phyloP scores from a whole-genome alignment of 768 basidiomycete species.

The Tephrocybe rancida region DNA sequence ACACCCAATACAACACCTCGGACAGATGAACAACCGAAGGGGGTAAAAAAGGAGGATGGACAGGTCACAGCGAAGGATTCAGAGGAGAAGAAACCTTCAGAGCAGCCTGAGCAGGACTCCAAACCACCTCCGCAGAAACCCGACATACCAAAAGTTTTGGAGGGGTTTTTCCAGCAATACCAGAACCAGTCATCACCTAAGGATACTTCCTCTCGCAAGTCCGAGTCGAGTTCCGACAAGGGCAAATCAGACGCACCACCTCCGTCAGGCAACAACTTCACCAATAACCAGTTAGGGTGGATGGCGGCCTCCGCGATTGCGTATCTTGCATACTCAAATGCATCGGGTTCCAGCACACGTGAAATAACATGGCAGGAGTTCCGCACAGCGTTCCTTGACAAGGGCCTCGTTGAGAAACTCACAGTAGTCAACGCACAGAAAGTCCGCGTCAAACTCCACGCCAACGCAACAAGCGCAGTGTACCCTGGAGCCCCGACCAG shows the following conservation, averaged over 20 bases:
- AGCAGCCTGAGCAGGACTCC: constrained; percentile 18
- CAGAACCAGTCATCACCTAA: constrained; percentile 44
- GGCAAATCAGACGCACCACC: constrained; percentile 42
- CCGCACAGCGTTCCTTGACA: constrained; percentile 94
- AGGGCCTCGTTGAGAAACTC: constrained; percentile 93
- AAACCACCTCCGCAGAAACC: constrained; percentile 32
- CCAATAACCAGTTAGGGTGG: constrained; percentile 56
- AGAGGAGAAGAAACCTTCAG: constrained; percentile 10
- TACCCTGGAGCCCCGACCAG: constrained; percentile 63
- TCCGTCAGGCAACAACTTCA: constrained; percentile 56
- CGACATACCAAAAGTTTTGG: constrained; percentile 66
- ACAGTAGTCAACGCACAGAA: constrained; percentile 88
- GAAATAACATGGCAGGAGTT: constrained; percentile 99
- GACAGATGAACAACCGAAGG: constrained; percentile 19
- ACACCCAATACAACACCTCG: constrained; percentile 5
- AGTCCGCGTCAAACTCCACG: constrained; percentile 91
- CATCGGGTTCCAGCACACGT: constrained; percentile 56
- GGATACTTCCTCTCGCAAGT: constrained; percentile 32
- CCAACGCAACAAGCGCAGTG: constrained; percentile 82
- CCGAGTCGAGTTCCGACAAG: constrained; percentile 38
- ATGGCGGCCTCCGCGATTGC: constrained; percentile 57
- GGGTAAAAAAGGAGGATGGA: constrained; percentile 34
- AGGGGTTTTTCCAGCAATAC: constrained; percentile 80
- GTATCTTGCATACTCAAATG: constrained; percentile 67
- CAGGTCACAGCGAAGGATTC: constrained; percentile 23